Evolutionary conservation across 192 early-diverging fungal species (phyloP).

Genomic region (Coemansia sp.): DNA sequence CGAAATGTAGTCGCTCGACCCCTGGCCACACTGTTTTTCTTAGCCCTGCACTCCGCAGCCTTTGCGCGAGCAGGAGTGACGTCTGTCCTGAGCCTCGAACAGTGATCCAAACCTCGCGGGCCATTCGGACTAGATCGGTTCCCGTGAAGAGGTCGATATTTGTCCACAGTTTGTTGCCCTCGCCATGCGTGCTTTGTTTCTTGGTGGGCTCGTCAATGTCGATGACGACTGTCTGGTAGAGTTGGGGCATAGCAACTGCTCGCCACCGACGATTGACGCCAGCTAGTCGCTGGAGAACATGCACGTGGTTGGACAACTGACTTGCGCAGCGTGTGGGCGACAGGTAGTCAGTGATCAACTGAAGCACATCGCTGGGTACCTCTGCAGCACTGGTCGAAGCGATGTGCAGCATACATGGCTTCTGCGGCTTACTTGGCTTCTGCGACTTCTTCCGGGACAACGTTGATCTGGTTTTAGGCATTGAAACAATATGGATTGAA

Average conservation of each 20-base stretch:
- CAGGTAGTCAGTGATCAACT: neutral
- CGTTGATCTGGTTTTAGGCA: neutral
- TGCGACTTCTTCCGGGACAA: neutral
- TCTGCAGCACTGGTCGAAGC: neutral
- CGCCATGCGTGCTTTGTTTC: neutral
- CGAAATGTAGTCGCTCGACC: too few relatives aligned
- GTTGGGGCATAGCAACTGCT: neutral
- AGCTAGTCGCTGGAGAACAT: neutral
- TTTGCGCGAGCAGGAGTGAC: neutral
- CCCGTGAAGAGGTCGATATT: neutral
- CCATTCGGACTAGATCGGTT: neutral
- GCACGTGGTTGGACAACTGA: neutral
- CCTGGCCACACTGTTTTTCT: too few relatives aligned
- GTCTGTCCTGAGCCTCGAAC: neutral
- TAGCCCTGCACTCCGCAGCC: neutral
- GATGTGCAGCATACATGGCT: neutral
- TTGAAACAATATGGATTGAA: neutral
- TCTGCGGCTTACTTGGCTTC: neutral
- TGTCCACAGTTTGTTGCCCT: neutral
- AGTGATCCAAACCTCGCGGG: slow-evolving; percentile 6
- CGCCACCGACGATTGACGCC: neutral
- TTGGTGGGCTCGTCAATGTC: neutral
- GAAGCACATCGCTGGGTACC: neutral
- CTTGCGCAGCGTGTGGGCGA: neutral
- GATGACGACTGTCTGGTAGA: neutral